Conservation (phyloP, 208 protist genomes). For the Trypanosoma platydactyli region DNA sequence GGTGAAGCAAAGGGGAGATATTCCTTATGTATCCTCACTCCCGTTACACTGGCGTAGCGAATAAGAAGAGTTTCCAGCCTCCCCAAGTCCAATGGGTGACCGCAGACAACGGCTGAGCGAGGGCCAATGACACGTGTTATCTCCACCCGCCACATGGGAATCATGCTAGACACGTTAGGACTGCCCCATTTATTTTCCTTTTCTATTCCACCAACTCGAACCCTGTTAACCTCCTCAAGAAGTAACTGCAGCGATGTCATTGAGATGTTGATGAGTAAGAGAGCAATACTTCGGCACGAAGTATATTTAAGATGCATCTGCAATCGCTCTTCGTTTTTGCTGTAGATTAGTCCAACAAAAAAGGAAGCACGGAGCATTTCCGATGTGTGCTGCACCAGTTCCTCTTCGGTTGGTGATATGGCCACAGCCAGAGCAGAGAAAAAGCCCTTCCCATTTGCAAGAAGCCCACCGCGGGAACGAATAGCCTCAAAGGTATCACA, state of each 20-base stretch:
- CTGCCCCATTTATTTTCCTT: background rate
- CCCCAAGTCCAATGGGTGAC: conserved; percentile 72
- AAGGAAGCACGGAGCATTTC: conserved; percentile 67
- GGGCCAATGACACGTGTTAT: conserved; percentile 69
- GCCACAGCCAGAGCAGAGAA: conserved; percentile 73
- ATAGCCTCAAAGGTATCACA: conserved; percentile 37
- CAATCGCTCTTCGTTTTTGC: conserved; percentile 34
- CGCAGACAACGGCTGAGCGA: conserved; percentile 68
- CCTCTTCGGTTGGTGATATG: conserved; percentile 52
- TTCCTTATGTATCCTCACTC: conserved; percentile 71
- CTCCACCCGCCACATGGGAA: conserved; percentile 59
- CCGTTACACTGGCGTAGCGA: conserved; percentile 55
- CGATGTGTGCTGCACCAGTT: conserved; percentile 42
- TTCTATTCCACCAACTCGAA: conserved; percentile 18
- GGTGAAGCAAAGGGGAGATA: conserved; percentile 56
- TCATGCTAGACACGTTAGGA: conserved; percentile 9
- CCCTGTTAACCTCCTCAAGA: conserved; percentile 57
- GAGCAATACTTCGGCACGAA: conserved; percentile 40
- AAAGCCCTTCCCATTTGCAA: conserved; percentile 63
- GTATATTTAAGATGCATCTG: conserved; percentile 30
- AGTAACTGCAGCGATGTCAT: conserved; percentile 55
- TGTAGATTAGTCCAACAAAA: conserved; percentile 56
- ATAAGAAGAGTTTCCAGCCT: conserved; percentile 60
- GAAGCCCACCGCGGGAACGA: conserved; percentile 35
- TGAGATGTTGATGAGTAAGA: conserved; percentile 78